Evolutionary conservation across 345 rosid genomes (phyloP), one percentile per base, ranked within the genome.

Genomic region (Pseudoturritis turrita): DNA sequence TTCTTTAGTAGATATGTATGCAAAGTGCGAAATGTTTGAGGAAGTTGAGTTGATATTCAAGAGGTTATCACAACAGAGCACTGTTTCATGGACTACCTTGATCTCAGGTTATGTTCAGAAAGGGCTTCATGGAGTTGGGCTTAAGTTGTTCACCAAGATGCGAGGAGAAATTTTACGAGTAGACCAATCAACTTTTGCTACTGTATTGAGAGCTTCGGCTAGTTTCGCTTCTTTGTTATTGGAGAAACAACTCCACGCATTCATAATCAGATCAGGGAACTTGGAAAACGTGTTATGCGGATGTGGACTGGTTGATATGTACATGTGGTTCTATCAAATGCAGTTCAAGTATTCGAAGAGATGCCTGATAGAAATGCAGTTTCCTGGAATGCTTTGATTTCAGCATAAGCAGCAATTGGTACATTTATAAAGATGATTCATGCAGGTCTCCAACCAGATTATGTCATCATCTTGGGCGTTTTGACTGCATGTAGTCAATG

Each of bases 1-100:
- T 77, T 81, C 98, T 50, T 78, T 94, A 65, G 91, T 94, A 9
- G 98, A 88, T 78, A 85, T 94, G 98, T 94, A 94, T 66, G 98
- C 95, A 5, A 94, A 84, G 77, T 94, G 97, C 47, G 87, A 75
- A 57, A 82, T 78, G 82, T 85, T 83, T 62, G 77, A 82, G 37
- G 88, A 86, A 77, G 92, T 96, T 29, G 79, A 74, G 72, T 68
- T 56, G 29, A 82, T 87, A 77, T 91, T 89, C 72, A 17, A 49
- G 44, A 76, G 56, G 62, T 78, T 91, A 49, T 70, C 81, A 19
- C 77, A 82, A 22, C 85, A 61, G 78, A 84, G 71, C 83, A 72
- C 85, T 0, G 89, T 94, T 78, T 85, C 97, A 5, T 89, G 96
- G 97, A 91, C 98, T 23, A 88, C 97, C 31, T 58, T 94, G 78